phyloP scores from a whole-genome alignment of 148 eudicot species.

The Nyssa sinensis region DNA sequence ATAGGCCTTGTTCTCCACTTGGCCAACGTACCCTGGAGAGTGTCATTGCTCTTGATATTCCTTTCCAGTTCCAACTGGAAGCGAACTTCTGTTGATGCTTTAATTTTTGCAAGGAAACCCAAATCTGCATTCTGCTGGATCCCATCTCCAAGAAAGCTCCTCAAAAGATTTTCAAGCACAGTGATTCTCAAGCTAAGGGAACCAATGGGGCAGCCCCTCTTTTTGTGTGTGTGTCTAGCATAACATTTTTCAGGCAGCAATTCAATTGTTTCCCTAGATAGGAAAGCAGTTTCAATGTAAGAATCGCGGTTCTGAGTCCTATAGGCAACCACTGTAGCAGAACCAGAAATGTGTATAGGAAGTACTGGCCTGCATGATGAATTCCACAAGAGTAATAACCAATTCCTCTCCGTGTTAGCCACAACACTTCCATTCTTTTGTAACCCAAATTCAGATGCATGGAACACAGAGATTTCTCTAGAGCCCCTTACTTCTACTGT shows the following conservation, averaged over 20 bases:
- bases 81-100: constrained; percentile 37
- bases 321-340: constrained; percentile 50
- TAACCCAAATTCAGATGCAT: constrained; percentile 27
- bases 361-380: constrained; percentile 32
- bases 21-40: constrained; percentile 30
- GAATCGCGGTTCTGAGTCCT: constrained; percentile 31
- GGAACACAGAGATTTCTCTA: constrained; percentile 39
- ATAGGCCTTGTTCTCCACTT: constrained; percentile 68
- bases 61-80: constrained; percentile 57
- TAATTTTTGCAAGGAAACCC: constrained; percentile 31
- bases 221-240: constrained; percentile 18
- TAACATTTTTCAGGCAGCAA: constrained; percentile 54
- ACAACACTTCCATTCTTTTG: constrained; percentile 17
- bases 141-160: constrained; percentile 25
- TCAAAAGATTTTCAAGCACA: constrained; percentile 35
- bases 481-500: constrained; percentile 49
- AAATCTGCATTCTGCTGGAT: constrained; percentile 9
- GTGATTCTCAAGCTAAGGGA: constrained; percentile 31
- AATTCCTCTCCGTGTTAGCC: constrained; percentile 7
- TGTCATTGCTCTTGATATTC: constrained; percentile 30
- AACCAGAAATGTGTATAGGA: constrained; percentile 48
- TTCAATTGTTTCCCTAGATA: constrained; percentile 38
- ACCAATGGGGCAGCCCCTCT: constrained; percentile 24
- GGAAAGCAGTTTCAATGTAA: constrained; percentile 23
- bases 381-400: constrained; percentile 23